Base-by-base conservation (phyloP, 345 rosid genomes). In the Boechera retrofracta region DNA sequence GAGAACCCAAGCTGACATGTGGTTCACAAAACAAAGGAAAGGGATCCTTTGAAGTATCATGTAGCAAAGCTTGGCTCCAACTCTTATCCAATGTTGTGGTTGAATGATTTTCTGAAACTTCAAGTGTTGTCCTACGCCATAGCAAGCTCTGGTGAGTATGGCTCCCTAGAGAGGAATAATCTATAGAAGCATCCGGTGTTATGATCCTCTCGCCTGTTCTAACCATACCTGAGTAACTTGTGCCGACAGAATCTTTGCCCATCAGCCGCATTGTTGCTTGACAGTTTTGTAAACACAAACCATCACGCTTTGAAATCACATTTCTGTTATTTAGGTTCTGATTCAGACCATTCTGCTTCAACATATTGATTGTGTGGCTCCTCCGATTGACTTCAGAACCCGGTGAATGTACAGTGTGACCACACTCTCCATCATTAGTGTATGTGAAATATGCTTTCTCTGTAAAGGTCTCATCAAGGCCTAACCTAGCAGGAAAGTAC, bases 221-320 rank as follows among this genome's bases (percentile, higher is more conserved):
- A 49, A 87, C 56, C 54, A 41, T 62, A 39, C 80, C 85, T 51
- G 76, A 56, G 64, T 73, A 78, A 67, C 84, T 79, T 78, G 75
- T 80, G 31, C 80, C 77, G 63, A 89, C 71, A 18, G 89, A 77
- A 69, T 89, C 88, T 74, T 89, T 87, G 58, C 94, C 91, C 91
- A 89, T 87, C 74, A 89, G 75, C 72, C 91, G 79, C 91, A 89
- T 84, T 48, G 87, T 89, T 75, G 85, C 71, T 65, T 79, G 87
- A 15, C 78, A 64, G 13, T 60, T 55, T 59, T 77, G 71, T 59
- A 77, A 78, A 13, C 59, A 52, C 77, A 78, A 69, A 33, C 55
- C 69, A 65, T 69, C 84, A 45, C 68, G 41, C 45, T 72, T 72
- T 66, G 72, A 75, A 53, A 70, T 39, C 48, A 74, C 66, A 36